Percentiles rank a stretch among this genome's conserved stretches.
Evolutionary conservation across 345 rosid genomes (phyloP).

Genomic region (Linum tenue): DNA sequence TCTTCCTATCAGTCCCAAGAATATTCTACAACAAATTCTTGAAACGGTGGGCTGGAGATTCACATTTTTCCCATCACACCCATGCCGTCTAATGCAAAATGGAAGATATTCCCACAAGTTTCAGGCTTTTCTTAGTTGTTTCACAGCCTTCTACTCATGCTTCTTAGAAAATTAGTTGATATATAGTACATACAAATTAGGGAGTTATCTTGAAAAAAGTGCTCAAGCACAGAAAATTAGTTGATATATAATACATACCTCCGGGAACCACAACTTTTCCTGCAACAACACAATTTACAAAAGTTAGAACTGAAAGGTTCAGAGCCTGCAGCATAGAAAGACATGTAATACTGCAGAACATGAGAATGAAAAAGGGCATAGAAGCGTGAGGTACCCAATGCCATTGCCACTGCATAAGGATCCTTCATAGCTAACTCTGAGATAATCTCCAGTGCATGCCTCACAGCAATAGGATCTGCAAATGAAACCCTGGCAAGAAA

Average conservation of each 20-base stretch:
- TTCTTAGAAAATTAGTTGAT: too few relatives aligned
- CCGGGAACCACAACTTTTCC: slow-evolving; percentile 78
- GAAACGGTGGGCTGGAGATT: background rate
- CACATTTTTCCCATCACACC: background rate
- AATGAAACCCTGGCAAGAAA: slow-evolving; percentile 59
- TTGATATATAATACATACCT: slow-evolving; percentile 35
- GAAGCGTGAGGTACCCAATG: slow-evolving; percentile 46
- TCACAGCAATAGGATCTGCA: slow-evolving; percentile 98
- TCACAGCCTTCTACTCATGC: too few relatives aligned
- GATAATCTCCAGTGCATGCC: slow-evolving; percentile 88
- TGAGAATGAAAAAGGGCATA: background rate
- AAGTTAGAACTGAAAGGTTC: slow-evolving; percentile 1
- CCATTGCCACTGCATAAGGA: slow-evolving; percentile 93
- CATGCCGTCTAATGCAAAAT: background rate
- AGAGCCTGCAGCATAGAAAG: background rate
- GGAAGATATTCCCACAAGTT: too few relatives aligned
- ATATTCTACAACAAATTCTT: too few relatives aligned
- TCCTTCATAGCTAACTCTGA: slow-evolving; percentile 79
- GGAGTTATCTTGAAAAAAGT: background rate
- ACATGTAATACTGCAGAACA: too few relatives aligned
- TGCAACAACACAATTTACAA: slow-evolving; percentile 35
- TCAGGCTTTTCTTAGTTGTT: too few relatives aligned
- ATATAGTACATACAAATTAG: background rate
- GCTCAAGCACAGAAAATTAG: background rate
- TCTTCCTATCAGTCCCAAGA: too few relatives aligned